These are phyloP conservation scores for Malus hybrid DNA, from an alignment of 331 rosid species.

Conservation along the genomic window DNA sequence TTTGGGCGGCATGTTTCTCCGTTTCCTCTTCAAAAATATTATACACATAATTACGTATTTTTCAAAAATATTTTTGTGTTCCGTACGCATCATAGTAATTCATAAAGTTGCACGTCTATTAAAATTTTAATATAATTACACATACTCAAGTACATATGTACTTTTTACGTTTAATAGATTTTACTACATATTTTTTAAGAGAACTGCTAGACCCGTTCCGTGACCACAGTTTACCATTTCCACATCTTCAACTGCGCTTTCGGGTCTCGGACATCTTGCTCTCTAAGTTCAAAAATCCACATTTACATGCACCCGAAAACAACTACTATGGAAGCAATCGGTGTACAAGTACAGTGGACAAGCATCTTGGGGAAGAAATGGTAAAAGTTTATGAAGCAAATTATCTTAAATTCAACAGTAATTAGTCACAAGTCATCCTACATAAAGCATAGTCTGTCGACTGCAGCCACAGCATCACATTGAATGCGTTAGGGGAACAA, in stretches of 20 bases:
- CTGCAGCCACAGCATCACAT: not conserved
- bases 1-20: too few species aligned
- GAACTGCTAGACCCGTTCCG: too few species aligned
- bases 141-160: too few species aligned
- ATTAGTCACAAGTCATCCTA: not conserved
- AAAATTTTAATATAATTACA: too few species aligned
- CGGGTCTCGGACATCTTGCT: not conserved
- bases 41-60: too few species aligned
- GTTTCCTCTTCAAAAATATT: too few species aligned
- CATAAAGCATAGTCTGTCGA: not conserved
- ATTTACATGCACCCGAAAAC: not conserved
- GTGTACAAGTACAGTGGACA: not conserved
- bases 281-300: not conserved
- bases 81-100: too few species aligned
- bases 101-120: too few species aligned
- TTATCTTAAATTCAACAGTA: not conserved
- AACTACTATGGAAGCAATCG: not conserved
- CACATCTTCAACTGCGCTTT: not conserved
- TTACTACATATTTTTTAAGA: too few species aligned
- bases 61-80: too few species aligned
- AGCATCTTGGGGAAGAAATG: not conserved
- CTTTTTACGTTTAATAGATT: too few species aligned
- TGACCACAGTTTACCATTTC: not conserved
- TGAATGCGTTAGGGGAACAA: not conserved
- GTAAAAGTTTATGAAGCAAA: not conserved